A percentile compares a stretch with the other conserved stretches of the same genome.
phyloP scores from a whole-genome alignment of 495 filamentous ascomycete species.

The Elasticomyces elasticus region DNA sequence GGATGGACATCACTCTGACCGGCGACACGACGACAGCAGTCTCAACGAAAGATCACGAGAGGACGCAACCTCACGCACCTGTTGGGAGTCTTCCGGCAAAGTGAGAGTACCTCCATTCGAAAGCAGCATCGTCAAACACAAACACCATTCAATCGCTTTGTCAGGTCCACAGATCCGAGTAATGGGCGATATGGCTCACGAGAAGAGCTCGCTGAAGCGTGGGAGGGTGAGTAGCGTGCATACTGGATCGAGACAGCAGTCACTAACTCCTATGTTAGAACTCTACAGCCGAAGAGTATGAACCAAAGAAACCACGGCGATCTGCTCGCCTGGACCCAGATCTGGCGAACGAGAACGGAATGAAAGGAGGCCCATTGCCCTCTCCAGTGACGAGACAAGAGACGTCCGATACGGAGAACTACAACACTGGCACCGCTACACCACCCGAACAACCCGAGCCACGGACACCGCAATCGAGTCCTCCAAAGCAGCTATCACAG shows the following conservation, averaged over 20 bases:
- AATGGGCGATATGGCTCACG: constrained; percentile 14
- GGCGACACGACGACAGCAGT: too few relatives aligned
- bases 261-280: constrained; percentile 11
- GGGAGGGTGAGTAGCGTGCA: constrained; percentile 19
- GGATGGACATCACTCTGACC: too few relatives aligned
- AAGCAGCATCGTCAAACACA: not conserved
- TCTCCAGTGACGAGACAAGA: constrained; percentile 65
- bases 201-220: constrained; percentile 33
- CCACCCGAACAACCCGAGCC: constrained; percentile 49
- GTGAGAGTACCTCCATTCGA: too few relatives aligned
- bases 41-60: too few relatives aligned
- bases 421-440: constrained; percentile 58
- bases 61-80: too few relatives aligned
- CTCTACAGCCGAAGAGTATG: constrained; percentile 29
- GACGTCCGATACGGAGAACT: constrained; percentile 40
- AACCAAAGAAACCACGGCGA: constrained; percentile 56
- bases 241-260: not conserved
- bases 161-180: not conserved
- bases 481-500: constrained; percentile 23
- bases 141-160: not conserved
- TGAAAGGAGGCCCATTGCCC: constrained; percentile 59
- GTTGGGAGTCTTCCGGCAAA: too few relatives aligned
- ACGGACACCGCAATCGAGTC: constrained; percentile 40
- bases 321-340: constrained; percentile 47
- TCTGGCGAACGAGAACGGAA: constrained; percentile 31